These are phyloP conservation scores for Coelastrella sp. DNA, from an alignment of 139 green algal genomes.

Conservation along the genomic window DNA sequence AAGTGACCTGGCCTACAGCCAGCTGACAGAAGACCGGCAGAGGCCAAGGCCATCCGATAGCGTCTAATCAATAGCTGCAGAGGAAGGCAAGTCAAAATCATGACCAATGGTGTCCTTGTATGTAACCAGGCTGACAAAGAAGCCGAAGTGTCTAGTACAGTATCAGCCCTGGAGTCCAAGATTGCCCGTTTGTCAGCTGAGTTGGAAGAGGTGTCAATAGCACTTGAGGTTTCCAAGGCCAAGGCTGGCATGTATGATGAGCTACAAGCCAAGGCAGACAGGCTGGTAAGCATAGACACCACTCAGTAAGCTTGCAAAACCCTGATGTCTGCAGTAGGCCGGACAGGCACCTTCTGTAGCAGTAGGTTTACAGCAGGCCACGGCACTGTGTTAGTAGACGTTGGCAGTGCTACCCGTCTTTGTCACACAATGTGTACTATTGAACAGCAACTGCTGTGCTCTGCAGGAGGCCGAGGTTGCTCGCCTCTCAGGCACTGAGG, in stretches of 20 bases:
- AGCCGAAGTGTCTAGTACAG: neutral
- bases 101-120: neutral
- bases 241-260: conserved; percentile 39
- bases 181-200: conserved; percentile 3
- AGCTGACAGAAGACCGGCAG: too few relatives aligned
- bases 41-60: too few relatives aligned
- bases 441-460: neutral
- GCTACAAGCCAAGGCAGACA: conserved; percentile 6
- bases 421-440: too few relatives aligned
- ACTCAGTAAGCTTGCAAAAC: too few relatives aligned
- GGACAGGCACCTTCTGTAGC: too few relatives aligned
- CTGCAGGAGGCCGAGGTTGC: conserved; percentile 28
- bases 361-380: too few relatives aligned
- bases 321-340: too few relatives aligned
- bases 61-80: too few relatives aligned
- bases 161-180: neutral
- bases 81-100: neutral
- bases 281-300: conserved; percentile 8
- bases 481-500: conserved; percentile 6
- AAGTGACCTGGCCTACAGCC: too few relatives aligned
- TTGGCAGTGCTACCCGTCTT: too few relatives aligned
- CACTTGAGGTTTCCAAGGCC: neutral
- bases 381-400: too few relatives aligned
- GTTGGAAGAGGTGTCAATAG: conserved; percentile 11
- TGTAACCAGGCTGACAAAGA: conserved; percentile 10